Evolutionary conservation across 2,329 filamentous ascomycete genomes (phyloP).

Genomic region (Byssothecium circinans): DNA sequence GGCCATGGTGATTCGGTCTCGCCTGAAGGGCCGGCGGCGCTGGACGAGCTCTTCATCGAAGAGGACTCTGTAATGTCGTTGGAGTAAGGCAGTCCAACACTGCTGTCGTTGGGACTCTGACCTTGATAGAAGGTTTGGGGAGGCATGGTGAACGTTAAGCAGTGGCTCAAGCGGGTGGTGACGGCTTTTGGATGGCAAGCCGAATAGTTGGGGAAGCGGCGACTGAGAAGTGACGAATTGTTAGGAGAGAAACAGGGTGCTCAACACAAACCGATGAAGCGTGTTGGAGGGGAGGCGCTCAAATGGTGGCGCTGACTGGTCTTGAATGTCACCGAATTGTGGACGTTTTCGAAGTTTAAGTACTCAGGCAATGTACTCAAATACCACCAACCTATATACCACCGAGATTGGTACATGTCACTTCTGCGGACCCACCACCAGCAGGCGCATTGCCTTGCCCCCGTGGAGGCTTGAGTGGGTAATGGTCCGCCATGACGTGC

Average conservation of each 20-base stretch:
- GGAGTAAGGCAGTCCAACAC: slow-evolving; percentile 27
- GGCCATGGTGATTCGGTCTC: slow-evolving; percentile 49
- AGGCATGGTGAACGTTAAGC: slow-evolving; percentile 12
- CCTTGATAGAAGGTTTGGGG: slow-evolving; percentile 16
- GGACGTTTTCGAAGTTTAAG: slow-evolving; percentile 20
- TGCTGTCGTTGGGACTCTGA: slow-evolving; percentile 23
- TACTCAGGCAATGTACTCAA: slow-evolving; percentile 19
- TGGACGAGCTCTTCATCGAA: slow-evolving; percentile 26
- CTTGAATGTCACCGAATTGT: slow-evolving; percentile 10
- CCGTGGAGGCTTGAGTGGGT: slow-evolving; percentile 24
- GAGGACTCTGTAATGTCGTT: slow-evolving; percentile 22
- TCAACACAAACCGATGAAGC: slow-evolving; percentile 1
- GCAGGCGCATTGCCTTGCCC: slow-evolving; percentile 27
- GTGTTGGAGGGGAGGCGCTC: slow-evolving; percentile 22
- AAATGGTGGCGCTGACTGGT: slow-evolving; percentile 12
- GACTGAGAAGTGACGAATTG: slow-evolving; percentile 7
- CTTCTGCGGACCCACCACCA: slow-evolving; percentile 25
- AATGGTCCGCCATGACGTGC: slow-evolving; percentile 34
- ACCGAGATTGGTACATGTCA: slow-evolving; percentile 15
- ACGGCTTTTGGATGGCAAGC: not conserved
- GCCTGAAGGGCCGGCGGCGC: slow-evolving; percentile 14
- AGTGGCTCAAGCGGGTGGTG: not conserved
- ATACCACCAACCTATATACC: slow-evolving; percentile 15
- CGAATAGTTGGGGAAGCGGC: slow-evolving; percentile 2
- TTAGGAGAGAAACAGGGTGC: slow-evolving; percentile 4